Conservation (phyloP, 805 yeast genomes). For the Saturnispora silvae region DNA sequence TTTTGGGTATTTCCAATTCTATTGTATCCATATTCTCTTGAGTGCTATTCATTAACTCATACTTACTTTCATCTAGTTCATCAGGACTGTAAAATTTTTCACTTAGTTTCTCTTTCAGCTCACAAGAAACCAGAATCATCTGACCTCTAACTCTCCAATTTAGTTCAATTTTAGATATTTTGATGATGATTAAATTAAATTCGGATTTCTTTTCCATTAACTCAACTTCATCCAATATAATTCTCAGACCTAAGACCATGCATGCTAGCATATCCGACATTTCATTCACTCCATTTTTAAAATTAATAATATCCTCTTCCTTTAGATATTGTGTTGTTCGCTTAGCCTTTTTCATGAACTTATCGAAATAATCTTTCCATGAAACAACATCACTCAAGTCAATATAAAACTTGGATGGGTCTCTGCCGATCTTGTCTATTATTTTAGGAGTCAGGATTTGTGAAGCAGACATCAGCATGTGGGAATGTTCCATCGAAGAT, state of each 20-base stretch:
- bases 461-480: too few relatives aligned
- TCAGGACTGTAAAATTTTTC: not conserved
- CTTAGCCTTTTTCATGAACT: constrained; percentile 37
- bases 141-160: constrained; percentile 57
- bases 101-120: not conserved
- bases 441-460: not conserved
- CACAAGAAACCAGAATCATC: constrained; percentile 37
- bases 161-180: constrained; percentile 44
- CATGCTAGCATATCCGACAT: constrained; percentile 43
- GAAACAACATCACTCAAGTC: constrained; percentile 40
- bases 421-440: not conserved
- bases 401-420: constrained; percentile 3
- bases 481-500: too few relatives aligned
- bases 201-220: constrained; percentile 36
- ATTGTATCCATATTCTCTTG: constrained; percentile 1
- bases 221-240: constrained; percentile 41
- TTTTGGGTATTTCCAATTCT: constrained; percentile 1
- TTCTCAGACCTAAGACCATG: constrained; percentile 44
- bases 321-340: constrained; percentile 40
- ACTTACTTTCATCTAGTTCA: not conserved
- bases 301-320: constrained; percentile 40
- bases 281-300: constrained; percentile 41
- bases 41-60: not conserved
- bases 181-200: constrained; percentile 40
- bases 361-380: constrained; percentile 48